These are phyloP conservation scores for Diaporthe capsici DNA, from an alignment of 2,329 filamentous ascomycete genomes.

Conservation along the genomic window DNA sequence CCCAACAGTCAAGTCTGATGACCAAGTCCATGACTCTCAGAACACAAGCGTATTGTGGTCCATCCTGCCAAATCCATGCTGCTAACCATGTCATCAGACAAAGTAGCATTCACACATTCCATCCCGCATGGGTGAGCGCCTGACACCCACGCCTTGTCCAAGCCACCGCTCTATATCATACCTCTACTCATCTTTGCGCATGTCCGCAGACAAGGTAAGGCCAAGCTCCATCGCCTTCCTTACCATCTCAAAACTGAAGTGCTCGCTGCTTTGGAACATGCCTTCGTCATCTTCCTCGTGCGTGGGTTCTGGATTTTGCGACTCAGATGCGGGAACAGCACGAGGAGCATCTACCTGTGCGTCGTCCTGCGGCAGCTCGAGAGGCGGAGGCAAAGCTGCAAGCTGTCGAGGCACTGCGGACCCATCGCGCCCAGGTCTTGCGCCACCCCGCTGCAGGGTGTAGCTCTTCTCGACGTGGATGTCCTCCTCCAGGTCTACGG, in stretches of 20 bases:
- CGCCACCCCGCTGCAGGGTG: background rate
- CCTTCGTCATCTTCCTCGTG: background rate
- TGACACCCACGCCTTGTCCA: no score
- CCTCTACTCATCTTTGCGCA: background rate
- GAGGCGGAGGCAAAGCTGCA: background rate
- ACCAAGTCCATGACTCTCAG: background rate
- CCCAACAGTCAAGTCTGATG: no score
- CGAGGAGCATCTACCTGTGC: no score
- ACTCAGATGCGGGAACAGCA: background rate
- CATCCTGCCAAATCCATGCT: background rate
- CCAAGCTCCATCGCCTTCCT: background rate
- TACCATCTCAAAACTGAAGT: background rate
- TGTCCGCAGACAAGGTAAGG: background rate
- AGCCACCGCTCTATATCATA: no score
- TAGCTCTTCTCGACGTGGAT: background rate
- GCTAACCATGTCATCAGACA: background rate
- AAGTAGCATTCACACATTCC: background rate
- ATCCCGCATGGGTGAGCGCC: background rate
- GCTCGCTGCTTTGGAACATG: background rate
- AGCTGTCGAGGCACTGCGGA: slow-evolving; percentile 3
- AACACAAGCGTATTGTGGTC: background rate
- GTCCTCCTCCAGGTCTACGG: background rate
- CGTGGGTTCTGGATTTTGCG: no score
- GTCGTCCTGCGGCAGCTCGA: background rate
- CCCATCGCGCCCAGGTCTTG: background rate